These are phyloP conservation scores for Populus hybrid DNA, from an alignment of 441 rosid species.

Conservation along the genomic window DNA sequence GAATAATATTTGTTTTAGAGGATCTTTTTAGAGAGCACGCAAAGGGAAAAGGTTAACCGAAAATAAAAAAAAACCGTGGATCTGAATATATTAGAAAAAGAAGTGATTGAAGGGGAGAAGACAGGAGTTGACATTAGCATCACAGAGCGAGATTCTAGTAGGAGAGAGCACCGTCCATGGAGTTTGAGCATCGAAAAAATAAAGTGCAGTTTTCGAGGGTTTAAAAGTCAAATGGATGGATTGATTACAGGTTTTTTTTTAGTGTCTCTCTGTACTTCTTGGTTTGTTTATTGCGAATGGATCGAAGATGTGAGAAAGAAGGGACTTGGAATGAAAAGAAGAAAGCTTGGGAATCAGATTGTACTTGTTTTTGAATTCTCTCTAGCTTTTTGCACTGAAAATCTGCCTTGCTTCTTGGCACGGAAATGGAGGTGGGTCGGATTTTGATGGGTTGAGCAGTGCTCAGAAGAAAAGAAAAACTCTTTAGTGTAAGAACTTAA, in stretches of 20 bases:
- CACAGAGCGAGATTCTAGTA: constrained; percentile 27
- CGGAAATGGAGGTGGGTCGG: background rate
- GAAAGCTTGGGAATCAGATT: background rate
- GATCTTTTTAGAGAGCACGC: constrained; percentile 52
- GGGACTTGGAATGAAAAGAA: background rate
- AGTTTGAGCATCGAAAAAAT: constrained; percentile 9
- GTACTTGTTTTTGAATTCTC: background rate
- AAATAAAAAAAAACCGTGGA: constrained; percentile 2
- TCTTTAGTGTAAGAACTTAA: too few species aligned
- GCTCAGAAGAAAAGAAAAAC: too few species aligned
- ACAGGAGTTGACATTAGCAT: background rate
- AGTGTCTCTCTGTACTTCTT: background rate
- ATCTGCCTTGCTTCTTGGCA: constrained; percentile 9
- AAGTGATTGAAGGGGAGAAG: background rate
- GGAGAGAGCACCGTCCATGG: constrained; percentile 3
- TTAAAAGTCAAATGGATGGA: constrained; percentile 29
- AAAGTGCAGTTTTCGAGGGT: constrained; percentile 27
- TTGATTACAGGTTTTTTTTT: background rate
- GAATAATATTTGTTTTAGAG: background rate
- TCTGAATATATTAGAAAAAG: background rate
- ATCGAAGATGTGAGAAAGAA: background rate
- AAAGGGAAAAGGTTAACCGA: constrained; percentile 38
- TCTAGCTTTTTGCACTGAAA: background rate
- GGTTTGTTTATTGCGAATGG: background rate
- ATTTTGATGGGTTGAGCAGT: background rate